These are phyloP conservation scores for Suillus decipiens DNA, from an alignment of 768 basidiomycete species.

Conservation along the genomic window DNA sequence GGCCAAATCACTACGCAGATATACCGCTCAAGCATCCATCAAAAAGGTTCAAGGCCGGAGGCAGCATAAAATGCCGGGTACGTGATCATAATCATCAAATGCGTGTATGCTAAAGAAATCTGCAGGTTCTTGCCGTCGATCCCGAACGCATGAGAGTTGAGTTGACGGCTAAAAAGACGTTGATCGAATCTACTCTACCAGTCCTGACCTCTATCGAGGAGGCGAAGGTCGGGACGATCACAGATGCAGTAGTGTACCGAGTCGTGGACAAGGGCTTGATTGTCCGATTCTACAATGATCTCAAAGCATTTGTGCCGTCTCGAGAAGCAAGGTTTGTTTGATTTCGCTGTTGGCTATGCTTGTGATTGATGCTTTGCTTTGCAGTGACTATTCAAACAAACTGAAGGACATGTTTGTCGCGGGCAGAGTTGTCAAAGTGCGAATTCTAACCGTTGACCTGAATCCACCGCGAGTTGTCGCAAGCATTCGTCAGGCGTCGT, in stretches of 20 bases:
- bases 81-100: conserved; percentile 42
- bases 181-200: conserved; percentile 79
- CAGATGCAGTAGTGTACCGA: conserved; percentile 83
- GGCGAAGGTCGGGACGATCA: conserved; percentile 65
- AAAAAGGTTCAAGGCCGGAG: conserved; percentile 57
- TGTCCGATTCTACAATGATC: conserved; percentile 89
- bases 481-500: conserved; percentile 80
- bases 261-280: conserved; percentile 77
- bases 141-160: conserved; percentile 76
- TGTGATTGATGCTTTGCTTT: conserved; percentile 4
- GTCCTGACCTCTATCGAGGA: conserved; percentile 67
- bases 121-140: conserved; percentile 73
- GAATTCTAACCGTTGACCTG: conserved; percentile 64
- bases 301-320: conserved; percentile 79
- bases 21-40: conserved; percentile 91
- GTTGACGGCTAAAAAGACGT: conserved; percentile 88
- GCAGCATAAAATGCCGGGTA: conserved; percentile 83
- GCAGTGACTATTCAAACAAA: conserved; percentile 60
- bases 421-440: conserved; percentile 85
- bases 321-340: conserved; percentile 75
- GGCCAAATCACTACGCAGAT: conserved; percentile 96
- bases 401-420: conserved; percentile 66
- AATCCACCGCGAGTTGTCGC: conserved; percentile 71
- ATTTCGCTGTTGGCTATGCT: conserved; percentile 3
- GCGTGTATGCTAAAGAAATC: not conserved